Evolutionary conservation across 2,329 filamentous ascomycete genomes (phyloP), one percentile per base, ranked within the genome.

Genomic region (Epichloe typhina): DNA sequence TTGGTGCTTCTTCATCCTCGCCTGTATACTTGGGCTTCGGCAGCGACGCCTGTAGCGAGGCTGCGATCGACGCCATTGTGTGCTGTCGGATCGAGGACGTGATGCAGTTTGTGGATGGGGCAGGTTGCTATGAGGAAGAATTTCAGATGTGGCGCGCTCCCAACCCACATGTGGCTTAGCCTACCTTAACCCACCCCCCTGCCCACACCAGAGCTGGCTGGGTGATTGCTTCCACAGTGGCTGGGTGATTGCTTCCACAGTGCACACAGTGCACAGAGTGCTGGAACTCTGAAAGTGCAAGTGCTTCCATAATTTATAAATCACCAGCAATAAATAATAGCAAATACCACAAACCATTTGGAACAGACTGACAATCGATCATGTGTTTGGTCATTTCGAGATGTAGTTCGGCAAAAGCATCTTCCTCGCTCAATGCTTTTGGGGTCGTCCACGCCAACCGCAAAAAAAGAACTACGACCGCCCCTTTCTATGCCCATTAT

Each of bases 1-100:
- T 69, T 23, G 84, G 83, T 36, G 84, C 70, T 62, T 94, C 86
- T 65, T 96, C 90, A 64, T 94, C 83, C 64, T 95, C 88, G 58
- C 87, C 89, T 4, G 84, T 88, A 64, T 96, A 95, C 69, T 87
- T 91, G 15, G 91, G 90, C 65, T 90, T 90, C 3, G 91, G 91
- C 42, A 97, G 75, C 52, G 86, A 83, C 63, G 82, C 81, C 56
- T 88, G 82, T 42, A 97, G 77, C 52, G 88, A 86, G 53, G 80
- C 76, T 57, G 77, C 77, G 62, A 86, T 75, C 53, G 82, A 83
- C 53, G 82, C 72, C 82, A 87, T 87, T 47, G 56, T 46, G 38
- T 41, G 21, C 13, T 43, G 49, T 45, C 50, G 47, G 41, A 42
- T 50, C 52, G 54, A 58, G 57, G 19, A 53, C 52, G 53, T 57